Conservation (phyloP, 2,329 filamentous ascomycete genomes). For the Hortaea werneckii region DNA sequence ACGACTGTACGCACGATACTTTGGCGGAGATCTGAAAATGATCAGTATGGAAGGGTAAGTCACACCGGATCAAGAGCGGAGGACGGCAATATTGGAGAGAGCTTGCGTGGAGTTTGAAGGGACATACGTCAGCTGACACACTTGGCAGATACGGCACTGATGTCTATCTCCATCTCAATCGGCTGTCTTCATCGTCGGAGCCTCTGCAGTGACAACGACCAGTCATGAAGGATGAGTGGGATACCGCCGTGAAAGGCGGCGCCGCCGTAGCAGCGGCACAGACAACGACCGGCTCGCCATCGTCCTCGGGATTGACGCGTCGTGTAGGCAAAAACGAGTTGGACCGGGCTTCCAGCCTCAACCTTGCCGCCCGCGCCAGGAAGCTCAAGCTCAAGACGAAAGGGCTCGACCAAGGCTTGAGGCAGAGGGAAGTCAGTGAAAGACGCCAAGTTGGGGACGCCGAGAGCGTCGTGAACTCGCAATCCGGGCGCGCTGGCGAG, state of each 20-base stretch:
- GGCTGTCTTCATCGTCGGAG: conserved; percentile 88
- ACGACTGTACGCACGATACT: conserved; percentile 88
- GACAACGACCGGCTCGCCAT: conserved; percentile 19
- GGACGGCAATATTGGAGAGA: background rate
- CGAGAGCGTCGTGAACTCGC: conserved; percentile 48
- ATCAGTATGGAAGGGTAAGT: conserved; percentile 98
- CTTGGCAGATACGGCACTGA: conserved; percentile 86
- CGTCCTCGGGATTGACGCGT: conserved; percentile 43
- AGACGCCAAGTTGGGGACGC: conserved; percentile 84
- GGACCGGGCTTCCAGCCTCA: conserved; percentile 39
- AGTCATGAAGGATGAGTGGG: conserved; percentile 69
- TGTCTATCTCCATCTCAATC: conserved; percentile 95
- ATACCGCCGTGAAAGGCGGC: conserved; percentile 18
- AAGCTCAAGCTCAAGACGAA: conserved; percentile 55
- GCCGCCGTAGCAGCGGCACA: conserved; percentile 1
- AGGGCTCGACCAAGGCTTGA: conserved; percentile 26
- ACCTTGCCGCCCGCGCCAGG: conserved; percentile 41
- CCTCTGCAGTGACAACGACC: conserved; percentile 87
- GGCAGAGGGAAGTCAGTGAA: conserved; percentile 59
- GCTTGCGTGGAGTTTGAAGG: background rate
- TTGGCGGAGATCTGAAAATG: conserved; percentile 90
- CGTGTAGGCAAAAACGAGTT: conserved; percentile 22
- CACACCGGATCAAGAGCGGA: background rate
- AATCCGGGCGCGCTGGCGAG: background rate
- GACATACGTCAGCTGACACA: background rate